Percentiles rank a stretch among this genome's conserved stretches.
Conservation (phyloP, 345 rosid genomes). For the Geranium rotundifolium region DNA sequence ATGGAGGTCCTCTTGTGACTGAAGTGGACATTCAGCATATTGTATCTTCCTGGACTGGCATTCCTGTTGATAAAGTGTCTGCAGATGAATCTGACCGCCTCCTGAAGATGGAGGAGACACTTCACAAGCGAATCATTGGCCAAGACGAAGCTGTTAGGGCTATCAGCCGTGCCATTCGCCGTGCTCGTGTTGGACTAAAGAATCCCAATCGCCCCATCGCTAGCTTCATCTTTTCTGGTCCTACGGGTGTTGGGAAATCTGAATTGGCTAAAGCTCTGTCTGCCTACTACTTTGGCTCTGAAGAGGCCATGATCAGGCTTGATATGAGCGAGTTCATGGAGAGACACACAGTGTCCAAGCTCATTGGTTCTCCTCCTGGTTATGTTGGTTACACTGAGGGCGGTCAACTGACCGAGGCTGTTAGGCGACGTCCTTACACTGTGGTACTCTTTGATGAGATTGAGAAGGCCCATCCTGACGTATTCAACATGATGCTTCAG, state of each 20-base stretch:
- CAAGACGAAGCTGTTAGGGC: conserved; percentile 36
- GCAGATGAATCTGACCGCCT: conserved; percentile 24
- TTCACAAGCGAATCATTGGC: conserved; percentile 24
- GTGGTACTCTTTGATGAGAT: conserved; percentile 55
- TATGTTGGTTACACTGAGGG: conserved; percentile 48
- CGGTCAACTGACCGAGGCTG: conserved; percentile 55
- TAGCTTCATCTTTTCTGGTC: conserved; percentile 54
- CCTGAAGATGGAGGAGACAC: conserved; percentile 22
- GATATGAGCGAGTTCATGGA: conserved; percentile 76
- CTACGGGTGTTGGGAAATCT: conserved; percentile 57
- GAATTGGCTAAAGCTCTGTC: conserved; percentile 57
- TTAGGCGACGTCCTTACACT: conserved; percentile 40
- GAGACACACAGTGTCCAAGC: conserved; percentile 48
- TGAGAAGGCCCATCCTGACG: conserved; percentile 56
- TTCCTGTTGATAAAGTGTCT: conserved; percentile 34
- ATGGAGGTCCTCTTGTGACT: conserved; percentile 50
- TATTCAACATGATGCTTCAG: conserved; percentile 51
- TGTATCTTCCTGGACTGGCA: conserved; percentile 32
- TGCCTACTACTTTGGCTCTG: conserved; percentile 43
- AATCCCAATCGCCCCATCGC: conserved; percentile 56
- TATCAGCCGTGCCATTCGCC: conserved; percentile 45
- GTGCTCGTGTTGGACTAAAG: conserved; percentile 53
- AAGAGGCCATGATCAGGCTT: conserved; percentile 51
- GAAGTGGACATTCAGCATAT: conserved; percentile 22
- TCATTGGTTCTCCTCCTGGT: conserved; percentile 58